Base-by-base conservation (phyloP, 2,329 filamentous ascomycete genomes). In the Epichloe uncinata region DNA sequence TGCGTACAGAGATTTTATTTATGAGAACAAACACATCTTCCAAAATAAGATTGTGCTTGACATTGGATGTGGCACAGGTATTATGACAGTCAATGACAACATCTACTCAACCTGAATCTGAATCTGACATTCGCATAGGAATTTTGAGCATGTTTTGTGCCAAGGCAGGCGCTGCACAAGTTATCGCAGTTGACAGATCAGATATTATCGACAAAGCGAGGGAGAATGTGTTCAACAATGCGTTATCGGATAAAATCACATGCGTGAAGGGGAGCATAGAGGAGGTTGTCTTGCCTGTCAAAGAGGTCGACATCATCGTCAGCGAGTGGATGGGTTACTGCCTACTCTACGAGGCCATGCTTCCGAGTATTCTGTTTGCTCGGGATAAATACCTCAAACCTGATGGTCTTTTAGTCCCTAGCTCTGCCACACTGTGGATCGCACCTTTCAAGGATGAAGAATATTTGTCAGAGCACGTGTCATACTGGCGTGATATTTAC, bases 271-370 rank as follows among this genome's bases (percentile, higher is more conserved):
- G 91, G 37, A 87, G 87, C 61, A 86, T 96, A 53, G 91, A 97
- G 65, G 89, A 96, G 57, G 85, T 95, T 50, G 74, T 69, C 50
- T 75, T 89, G 20, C 89, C 86, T 1, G 83, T 91, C 7, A 73
- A 81, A 49, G 73, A 90, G 61, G 90, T 96, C 43, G 91, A 97
- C 68, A 84, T 97, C 60, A 95, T 97, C 62, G 84, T 97, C 53
- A 94, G 87, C 52, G 90, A 97, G 66, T 97, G 90, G 90, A 97
- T 97, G 90, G 90, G 90, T 33, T 97, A 97, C 64, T 87, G 84
- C 55, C 76, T 96, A 16, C 76, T 96, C 5, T 97, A 94, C 66
- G 90, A 97, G 68, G 88, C 89, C 50, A 97, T 97, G 90, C 80
- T 97, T 30, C 88, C 93, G 55, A 94, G 87, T 45, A 87, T 97